Percentiles rank a stretch among this genome's conserved stretches.
Evolutionary conservation across 305 asterid species (phyloP).

Genomic region (Salvia sclarea): DNA sequence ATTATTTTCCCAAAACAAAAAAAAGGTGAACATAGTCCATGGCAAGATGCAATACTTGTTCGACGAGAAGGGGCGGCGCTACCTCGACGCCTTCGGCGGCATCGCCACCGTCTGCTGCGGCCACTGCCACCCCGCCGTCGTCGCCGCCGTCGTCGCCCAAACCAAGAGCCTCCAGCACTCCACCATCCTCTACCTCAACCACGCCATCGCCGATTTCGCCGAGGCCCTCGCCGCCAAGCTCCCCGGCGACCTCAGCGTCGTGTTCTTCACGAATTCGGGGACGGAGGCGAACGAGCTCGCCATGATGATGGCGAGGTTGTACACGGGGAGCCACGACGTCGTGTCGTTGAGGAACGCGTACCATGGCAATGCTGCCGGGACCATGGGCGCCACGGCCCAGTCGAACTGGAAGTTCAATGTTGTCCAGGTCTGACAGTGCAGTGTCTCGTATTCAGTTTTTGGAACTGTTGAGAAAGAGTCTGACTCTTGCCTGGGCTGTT

Average conservation of each 20-base stretch:
- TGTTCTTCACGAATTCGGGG: slow-evolving; percentile 71
- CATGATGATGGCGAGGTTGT: slow-evolving; percentile 67
- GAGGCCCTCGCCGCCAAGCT: slow-evolving; percentile 77
- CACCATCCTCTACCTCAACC: slow-evolving; percentile 70
- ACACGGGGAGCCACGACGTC: slow-evolving; percentile 59
- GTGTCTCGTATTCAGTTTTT: too few species aligned
- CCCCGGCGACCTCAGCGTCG: slow-evolving; percentile 81
- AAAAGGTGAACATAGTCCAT: slow-evolving; percentile 65
- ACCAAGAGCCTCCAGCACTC: slow-evolving; percentile 72
- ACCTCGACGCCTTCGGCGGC: slow-evolving; percentile 78
- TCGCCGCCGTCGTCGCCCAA: slow-evolving; percentile 65
- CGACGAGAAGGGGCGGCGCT: slow-evolving; percentile 72
- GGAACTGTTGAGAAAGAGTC: too few species aligned
- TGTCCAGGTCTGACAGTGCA: too few species aligned
- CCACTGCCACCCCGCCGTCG: slow-evolving; percentile 90
- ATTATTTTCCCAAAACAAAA: too few species aligned
- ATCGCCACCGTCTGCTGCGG: slow-evolving; percentile 87
- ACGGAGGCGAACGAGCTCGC: slow-evolving; percentile 75
- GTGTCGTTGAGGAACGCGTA: slow-evolving; percentile 63
- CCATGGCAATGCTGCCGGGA: slow-evolving; percentile 68
- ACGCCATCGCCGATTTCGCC: slow-evolving; percentile 70
- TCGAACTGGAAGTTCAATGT: slow-evolving; percentile 63
- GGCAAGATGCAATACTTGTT: slow-evolving; percentile 89
- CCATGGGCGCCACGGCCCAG: slow-evolving; percentile 72
- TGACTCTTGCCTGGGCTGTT: too few species aligned